Percentiles rank a stretch among this genome's conserved stretches.
Evolutionary conservation across 805 yeast genomes (phyloP).

Genomic region (Yarrowia deformans): DNA sequence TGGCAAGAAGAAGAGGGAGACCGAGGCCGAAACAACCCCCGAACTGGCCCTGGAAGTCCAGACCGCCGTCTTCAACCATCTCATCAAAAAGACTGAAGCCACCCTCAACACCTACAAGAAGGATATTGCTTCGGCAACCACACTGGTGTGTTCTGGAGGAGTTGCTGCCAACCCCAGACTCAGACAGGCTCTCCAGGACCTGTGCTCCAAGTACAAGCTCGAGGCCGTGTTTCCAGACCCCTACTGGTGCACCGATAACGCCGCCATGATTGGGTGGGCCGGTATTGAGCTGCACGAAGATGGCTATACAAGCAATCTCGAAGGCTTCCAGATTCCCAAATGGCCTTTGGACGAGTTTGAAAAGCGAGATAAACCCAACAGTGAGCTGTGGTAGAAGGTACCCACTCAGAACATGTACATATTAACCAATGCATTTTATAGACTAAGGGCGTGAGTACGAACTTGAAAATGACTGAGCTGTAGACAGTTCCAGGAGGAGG

Average conservation of each 20-base stretch:
- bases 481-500: no score
- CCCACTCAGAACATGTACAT: conserved; percentile 2
- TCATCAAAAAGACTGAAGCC: conserved; percentile 46
- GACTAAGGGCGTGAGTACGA: no score
- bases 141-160: conserved; percentile 90
- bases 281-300: conserved; percentile 85
- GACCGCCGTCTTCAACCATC: conserved; percentile 72
- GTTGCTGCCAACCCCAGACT: conserved; percentile 75
- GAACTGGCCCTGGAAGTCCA: conserved; percentile 54
- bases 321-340: conserved; percentile 70
- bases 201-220: conserved; percentile 41
- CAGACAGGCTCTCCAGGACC: conserved; percentile 46
- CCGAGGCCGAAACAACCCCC: conserved; percentile 4
- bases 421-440: neutral
- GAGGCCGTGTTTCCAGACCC: conserved; percentile 72
- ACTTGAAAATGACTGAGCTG: no score
- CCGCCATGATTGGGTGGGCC: conserved; percentile 97
- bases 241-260: conserved; percentile 88
- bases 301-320: conserved; percentile 58
- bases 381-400: no score
- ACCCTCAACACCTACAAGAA: conserved; percentile 11
- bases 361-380: neutral
- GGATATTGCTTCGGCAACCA: conserved; percentile 42
- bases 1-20: neutral
- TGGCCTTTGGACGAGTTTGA: conserved; percentile 64